Evolutionary conservation across 2,329 filamentous ascomycete genomes (phyloP), one percentile per base, ranked within the genome.

Genomic region (Neofusicoccum ribis): DNA sequence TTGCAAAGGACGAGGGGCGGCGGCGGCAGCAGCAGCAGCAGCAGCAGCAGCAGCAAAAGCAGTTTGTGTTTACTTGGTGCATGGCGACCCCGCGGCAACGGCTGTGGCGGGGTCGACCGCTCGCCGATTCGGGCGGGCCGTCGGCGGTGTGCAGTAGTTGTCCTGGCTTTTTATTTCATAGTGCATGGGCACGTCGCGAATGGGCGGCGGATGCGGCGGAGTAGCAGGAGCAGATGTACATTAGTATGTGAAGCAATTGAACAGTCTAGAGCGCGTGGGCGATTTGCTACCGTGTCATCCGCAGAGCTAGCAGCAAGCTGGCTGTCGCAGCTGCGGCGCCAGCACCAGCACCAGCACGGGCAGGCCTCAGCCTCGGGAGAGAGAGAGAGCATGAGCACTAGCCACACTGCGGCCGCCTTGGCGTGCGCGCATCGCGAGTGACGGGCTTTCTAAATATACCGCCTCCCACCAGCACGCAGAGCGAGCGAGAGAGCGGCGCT

Each of bases 201-300:
- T 5, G 52, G 20, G 39, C 52, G 6, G 52, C 52, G 39, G 52
- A 41, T 5, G 51, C 17, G n/a, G 11, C 39, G 17, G 27, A 17
- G 36, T 12, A 12, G 11, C 23, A 23, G 31, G 37, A 39, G 50
- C 41, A 47, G 27, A 41, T 64, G 61, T 64, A 64, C 39, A 64
- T 54, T 56, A 64, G 51, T 15, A 54, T 64, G 49, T 27, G 34
- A 52, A 54, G 36, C 60, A 63, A 60, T 60, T 60, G 56, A 60
- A 60, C 17, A 36, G 31, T 60, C 27, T 37, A 27, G 39, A 59
- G 27, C 5, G 50, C 47, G 47, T 15, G 12, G 14, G 27, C 5
- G 15, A 8, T 12, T 31, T 44, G 54, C 56, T 47, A 60, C 41
- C 43, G 56, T 60, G 56, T 41, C 27, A 47, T 47, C 43, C 27